A percentile compares a stretch with the other conserved stretches of the same genome.
phyloP scores from a whole-genome alignment of 768 basidiomycete species.

The Hirschioporus abietinus region DNA sequence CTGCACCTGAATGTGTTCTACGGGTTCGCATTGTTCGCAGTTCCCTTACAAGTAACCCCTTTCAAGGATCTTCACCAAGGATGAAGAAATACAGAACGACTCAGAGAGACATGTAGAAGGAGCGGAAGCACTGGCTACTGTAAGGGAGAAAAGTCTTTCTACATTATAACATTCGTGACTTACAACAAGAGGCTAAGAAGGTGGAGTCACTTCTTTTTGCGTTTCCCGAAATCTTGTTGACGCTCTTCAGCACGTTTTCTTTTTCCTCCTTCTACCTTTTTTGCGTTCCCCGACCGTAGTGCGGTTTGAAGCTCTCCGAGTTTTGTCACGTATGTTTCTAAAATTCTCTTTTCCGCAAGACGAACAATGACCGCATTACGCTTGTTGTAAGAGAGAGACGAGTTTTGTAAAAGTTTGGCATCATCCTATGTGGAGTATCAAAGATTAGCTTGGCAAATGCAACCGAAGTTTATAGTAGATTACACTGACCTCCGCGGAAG shows the following conservation, averaged over 20 bases:
- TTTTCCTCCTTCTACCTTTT: not conserved
- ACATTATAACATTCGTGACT: too few relatives aligned
- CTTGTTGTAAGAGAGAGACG: constrained; percentile 37
- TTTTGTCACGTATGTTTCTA: constrained; percentile 23
- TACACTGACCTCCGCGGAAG: constrained; percentile 49
- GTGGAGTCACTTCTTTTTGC: not conserved
- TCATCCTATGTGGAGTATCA: constrained; percentile 38
- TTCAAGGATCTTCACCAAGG: too few relatives aligned
- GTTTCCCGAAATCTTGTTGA: not conserved
- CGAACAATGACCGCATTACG: constrained; percentile 67
- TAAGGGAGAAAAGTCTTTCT: too few relatives aligned
- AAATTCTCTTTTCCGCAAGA: constrained; percentile 72
- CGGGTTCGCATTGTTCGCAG: too few relatives aligned
- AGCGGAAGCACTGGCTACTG: too few relatives aligned
- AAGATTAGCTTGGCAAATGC: constrained; percentile 3
- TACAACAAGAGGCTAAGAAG: too few relatives aligned
- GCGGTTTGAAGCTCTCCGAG: not conserved
- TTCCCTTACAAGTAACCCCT: too few relatives aligned
- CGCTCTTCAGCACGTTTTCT: not conserved
- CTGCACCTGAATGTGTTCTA: too few relatives aligned
- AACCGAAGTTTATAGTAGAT: not conserved
- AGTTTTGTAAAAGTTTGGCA: constrained; percentile 30
- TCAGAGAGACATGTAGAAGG: too few relatives aligned
- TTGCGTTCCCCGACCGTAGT: not conserved
- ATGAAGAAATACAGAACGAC: too few relatives aligned